phyloP scores from a whole-genome alignment of 2,329 filamentous ascomycete species.

The Fusarium sp. region DNA sequence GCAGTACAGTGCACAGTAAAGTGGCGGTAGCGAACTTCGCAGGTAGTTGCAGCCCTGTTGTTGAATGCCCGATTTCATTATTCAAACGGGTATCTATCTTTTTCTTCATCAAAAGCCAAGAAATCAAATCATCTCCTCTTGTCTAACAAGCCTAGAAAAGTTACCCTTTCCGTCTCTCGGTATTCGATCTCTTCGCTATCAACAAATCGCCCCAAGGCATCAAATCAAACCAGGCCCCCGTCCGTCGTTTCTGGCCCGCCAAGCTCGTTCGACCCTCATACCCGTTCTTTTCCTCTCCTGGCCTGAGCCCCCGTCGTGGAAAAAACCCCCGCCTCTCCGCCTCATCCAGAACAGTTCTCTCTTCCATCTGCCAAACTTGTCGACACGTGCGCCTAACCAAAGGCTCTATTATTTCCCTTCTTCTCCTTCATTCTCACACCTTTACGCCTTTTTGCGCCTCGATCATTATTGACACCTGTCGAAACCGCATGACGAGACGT shows the following conservation, averaged over 20 bases:
- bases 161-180: constrained; percentile 24
- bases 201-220: constrained; percentile 22
- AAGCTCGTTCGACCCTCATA: constrained; percentile 44
- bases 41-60: not conserved
- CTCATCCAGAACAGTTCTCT: constrained; percentile 45
- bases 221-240: constrained; percentile 33
- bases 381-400: constrained; percentile 51
- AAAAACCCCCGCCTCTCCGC: constrained; percentile 50
- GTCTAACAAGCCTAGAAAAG: constrained; percentile 5
- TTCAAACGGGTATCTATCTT: constrained; percentile 16
- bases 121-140: constrained; percentile 12
- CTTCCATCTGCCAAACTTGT: constrained; percentile 48
- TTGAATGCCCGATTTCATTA: constrained; percentile 22
- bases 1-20: constrained; percentile 16
- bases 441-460: constrained; percentile 30
- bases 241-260: constrained; percentile 37
- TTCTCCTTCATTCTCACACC: constrained; percentile 27
- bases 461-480: constrained; percentile 44
- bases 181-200: constrained; percentile 26
- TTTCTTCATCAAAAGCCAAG: constrained; percentile 13
- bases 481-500: constrained; percentile 56
- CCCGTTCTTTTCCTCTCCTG: constrained; percentile 48
- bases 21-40: constrained; percentile 34
- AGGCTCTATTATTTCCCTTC: constrained; percentile 41
- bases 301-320: constrained; percentile 41